Conservation (phyloP, 2,329 filamentous ascomycete species). For the Botrytis aclada region DNA sequence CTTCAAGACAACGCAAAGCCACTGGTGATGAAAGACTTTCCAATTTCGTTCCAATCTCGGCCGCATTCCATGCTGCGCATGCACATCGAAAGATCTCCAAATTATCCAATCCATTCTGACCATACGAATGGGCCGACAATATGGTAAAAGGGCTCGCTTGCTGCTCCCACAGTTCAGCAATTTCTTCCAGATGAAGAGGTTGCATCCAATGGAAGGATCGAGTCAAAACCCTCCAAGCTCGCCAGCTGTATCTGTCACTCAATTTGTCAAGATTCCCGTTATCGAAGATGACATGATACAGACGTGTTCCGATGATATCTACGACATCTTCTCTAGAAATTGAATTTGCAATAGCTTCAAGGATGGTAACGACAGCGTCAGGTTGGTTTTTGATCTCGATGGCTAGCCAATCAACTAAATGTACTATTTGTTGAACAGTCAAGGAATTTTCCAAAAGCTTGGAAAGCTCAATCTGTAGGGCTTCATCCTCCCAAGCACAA, state of each 20-base stretch:
- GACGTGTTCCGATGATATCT: slow-evolving; percentile 35
- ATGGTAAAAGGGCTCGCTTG: slow-evolving; percentile 28
- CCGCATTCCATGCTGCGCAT: slow-evolving; percentile 31
- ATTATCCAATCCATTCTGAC: slow-evolving; percentile 23
- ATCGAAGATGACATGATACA: slow-evolving; percentile 38
- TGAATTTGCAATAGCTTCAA: slow-evolving; percentile 42
- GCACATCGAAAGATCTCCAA: slow-evolving; percentile 31
- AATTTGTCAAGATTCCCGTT: slow-evolving; percentile 28
- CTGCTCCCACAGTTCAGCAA: slow-evolving; percentile 27
- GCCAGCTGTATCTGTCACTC: slow-evolving; percentile 33
- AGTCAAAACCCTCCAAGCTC: slow-evolving; percentile 34
- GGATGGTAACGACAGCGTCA: slow-evolving; percentile 37
- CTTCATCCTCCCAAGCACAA: slow-evolving; percentile 37
- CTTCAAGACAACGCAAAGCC: slow-evolving; percentile 24
- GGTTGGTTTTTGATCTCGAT: slow-evolving; percentile 29
- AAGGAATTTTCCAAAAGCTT: slow-evolving; percentile 40
- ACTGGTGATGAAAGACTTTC: slow-evolving; percentile 20
- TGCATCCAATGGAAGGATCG: slow-evolving; percentile 28
- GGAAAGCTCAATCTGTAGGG: slow-evolving; percentile 30
- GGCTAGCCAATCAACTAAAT: slow-evolving; percentile 40
- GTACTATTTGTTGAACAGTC: slow-evolving; percentile 40
- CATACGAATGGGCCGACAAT: background rate
- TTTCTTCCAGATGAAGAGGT: slow-evolving; percentile 22
- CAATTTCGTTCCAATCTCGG: slow-evolving; percentile 22
- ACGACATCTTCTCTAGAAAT: slow-evolving; percentile 39